Evolutionary conservation across 805 yeast species (phyloP), one percentile per base, ranked within the genome.

Genomic region (Barnettozyma wickerhamii): DNA sequence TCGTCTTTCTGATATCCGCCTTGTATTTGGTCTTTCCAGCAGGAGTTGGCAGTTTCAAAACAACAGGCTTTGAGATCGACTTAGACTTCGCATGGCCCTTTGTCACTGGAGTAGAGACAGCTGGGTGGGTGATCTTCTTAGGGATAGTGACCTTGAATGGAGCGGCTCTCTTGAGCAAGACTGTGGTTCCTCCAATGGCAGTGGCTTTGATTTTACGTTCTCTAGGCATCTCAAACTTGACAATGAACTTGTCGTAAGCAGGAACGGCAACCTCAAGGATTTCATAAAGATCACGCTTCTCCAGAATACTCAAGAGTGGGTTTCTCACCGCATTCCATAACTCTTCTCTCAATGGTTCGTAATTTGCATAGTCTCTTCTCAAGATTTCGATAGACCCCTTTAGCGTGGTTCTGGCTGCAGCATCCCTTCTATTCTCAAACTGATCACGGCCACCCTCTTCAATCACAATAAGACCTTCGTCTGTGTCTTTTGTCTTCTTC

Each of bases 251-350:
- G 47, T 84, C 81, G 23, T 65, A 62, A 6, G 89, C 75, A 30
- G 73, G 73, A 51, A 77, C 85, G 20, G 91, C 61, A 7, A 91
- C 72, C 31, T 78, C 77, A 38, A 85, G 68, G 4, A 86, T 53
- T 43, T 79, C 84, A 49, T 84, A 80, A 7, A 91, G 53, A 27
- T 71, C 60, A 42, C 90, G 70, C 48, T 80, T 77, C 26, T 79
- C 80, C 31, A 74, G 63, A 2, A 86, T 62, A 10, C 84, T 72
- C 15, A 81, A 45, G 19, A 81, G 58, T 2, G 84, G 77, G 0
- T 84, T 69, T 50, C 81, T 84, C 7, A 89, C 58, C 9, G 80
- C 69, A 33, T 72, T 68, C 96, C 96, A 89, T 2, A 93, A 51
- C 7, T 74, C 72, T 3, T 56, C 52, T 40, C 72, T 71, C 17